Conservation (phyloP, 2,329 filamentous ascomycete species). For the Fusarium azukiicola region DNA sequence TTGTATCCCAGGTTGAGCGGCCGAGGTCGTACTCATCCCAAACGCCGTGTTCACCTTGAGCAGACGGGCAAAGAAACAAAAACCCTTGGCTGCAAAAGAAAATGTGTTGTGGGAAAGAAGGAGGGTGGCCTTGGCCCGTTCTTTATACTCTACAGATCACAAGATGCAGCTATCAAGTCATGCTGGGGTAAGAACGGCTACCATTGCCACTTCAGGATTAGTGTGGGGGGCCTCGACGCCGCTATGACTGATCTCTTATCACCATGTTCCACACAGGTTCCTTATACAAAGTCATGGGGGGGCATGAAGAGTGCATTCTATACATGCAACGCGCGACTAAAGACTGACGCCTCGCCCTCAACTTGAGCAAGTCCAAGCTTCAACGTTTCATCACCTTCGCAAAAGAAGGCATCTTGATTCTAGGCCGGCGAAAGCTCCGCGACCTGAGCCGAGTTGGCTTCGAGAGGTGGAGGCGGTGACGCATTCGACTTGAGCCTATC, state of each 20-base stretch:
- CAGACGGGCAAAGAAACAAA: background rate
- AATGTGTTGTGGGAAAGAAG: background rate
- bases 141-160: slow-evolving; percentile 7
- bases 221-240: slow-evolving; percentile 4
- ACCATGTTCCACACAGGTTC: slow-evolving; percentile 3
- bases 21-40: slow-evolving; percentile 15
- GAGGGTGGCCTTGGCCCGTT: background rate
- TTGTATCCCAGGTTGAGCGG: slow-evolving; percentile 14
- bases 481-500: slow-evolving; percentile 13
- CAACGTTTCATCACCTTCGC: background rate
- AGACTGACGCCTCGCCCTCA: background rate
- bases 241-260: slow-evolving; percentile 11
- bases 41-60: slow-evolving; percentile 7
- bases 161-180: slow-evolving; percentile 11
- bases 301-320: background rate
- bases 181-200: slow-evolving; percentile 4
- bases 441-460: background rate
- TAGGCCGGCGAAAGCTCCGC: background rate
- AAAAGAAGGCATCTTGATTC: background rate
- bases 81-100: background rate
- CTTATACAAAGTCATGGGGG: slow-evolving; percentile 6
- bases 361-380: background rate
- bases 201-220: background rate
- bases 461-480: slow-evolving; percentile 8
- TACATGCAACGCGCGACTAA: slow-evolving; percentile 1